Evolutionary conservation across 306 rosid species (phyloP).

Genomic region (Arachis hypogaea): DNA sequence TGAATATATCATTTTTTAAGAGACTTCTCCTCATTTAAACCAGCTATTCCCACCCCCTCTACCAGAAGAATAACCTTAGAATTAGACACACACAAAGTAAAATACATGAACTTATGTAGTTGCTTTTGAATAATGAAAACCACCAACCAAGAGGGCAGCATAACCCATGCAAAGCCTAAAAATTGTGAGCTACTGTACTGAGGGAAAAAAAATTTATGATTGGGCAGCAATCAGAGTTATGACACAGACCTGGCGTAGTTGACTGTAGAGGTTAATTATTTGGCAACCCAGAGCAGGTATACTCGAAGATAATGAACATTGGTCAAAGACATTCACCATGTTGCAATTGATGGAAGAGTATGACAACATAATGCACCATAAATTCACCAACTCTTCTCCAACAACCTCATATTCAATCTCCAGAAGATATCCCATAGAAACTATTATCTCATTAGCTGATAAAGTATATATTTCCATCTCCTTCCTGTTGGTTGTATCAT

Average conservation of each 20-base stretch:
- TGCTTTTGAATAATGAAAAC: constrained; percentile 11
- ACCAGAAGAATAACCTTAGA: constrained; percentile 20
- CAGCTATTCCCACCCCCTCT: constrained; percentile 20
- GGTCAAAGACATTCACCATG: constrained; percentile 42
- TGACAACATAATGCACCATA: constrained; percentile 72
- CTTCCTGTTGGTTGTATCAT: constrained; percentile 38
- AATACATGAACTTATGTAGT: neutral
- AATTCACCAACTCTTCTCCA: constrained; percentile 66
- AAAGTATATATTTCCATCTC: constrained; percentile 44
- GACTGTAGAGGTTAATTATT: constrained; percentile 69
- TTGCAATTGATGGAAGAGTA: constrained; percentile 57
- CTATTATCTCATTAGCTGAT: constrained; percentile 59
- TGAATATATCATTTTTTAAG: neutral
- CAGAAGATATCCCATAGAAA: constrained; percentile 67
- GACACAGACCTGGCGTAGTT: constrained; percentile 88
- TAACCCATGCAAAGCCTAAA: constrained; percentile 29
- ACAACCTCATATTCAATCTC: constrained; percentile 84
- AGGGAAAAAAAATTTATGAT: constrained; percentile 6
- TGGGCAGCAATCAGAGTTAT: constrained; percentile 35
- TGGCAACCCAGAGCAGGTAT: constrained; percentile 67
- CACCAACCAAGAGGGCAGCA: constrained; percentile 7
- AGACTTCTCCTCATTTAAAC: constrained; percentile 14
- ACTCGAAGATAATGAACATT: constrained; percentile 48
- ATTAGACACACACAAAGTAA: constrained; percentile 23
- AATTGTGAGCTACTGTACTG: constrained; percentile 3